phyloP scores from a whole-genome alignment of 78 protist genomes.

The Dictyostelium brefeldianum region DNA sequence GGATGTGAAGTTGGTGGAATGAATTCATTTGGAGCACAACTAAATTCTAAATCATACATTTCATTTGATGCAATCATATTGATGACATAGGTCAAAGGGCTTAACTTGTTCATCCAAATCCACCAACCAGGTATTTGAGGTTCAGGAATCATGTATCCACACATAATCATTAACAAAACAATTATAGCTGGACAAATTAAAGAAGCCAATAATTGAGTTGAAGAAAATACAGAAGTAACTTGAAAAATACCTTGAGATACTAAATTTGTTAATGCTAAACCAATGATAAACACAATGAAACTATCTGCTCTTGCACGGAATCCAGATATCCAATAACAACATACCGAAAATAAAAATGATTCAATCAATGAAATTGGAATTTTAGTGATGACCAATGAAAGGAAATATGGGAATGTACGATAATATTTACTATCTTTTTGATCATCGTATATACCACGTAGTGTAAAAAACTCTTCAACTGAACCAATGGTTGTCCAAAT shows the following conservation, averaged over 20 bases:
- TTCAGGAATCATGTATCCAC: constrained; percentile 61
- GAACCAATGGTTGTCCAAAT: constrained; percentile 74
- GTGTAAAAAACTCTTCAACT: constrained; percentile 55
- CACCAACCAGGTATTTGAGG: constrained; percentile 56
- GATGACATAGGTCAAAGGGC: constrained; percentile 41
- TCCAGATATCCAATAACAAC: constrained; percentile 81
- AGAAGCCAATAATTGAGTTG: constrained; percentile 32
- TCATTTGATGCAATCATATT: constrained; percentile 64
- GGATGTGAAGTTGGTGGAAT: constrained; percentile 40
- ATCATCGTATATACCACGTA: constrained; percentile 37
- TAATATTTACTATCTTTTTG: constrained; percentile 76
- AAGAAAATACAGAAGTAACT: constrained; percentile 16
- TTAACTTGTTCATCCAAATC: constrained; percentile 57
- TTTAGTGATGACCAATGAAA: constrained; percentile 56
- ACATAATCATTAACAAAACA: constrained; percentile 56
- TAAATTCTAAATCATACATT: constrained; percentile 34
- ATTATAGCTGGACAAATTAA: constrained; percentile 68
- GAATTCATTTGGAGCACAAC: constrained; percentile 36
- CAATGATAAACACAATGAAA: constrained; percentile 33
- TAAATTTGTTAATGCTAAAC: constrained; percentile 50
- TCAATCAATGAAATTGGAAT: constrained; percentile 66
- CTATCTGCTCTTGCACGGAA: constrained; percentile 56
- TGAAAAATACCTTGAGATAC: constrained; percentile 76
- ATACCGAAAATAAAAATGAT: constrained; percentile 27
- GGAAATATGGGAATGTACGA: constrained; percentile 56